Evolutionary conservation across 768 basidiomycete genomes (phyloP), one percentile per base, ranked within the genome.

Genomic region (Trametes coccinea): DNA sequence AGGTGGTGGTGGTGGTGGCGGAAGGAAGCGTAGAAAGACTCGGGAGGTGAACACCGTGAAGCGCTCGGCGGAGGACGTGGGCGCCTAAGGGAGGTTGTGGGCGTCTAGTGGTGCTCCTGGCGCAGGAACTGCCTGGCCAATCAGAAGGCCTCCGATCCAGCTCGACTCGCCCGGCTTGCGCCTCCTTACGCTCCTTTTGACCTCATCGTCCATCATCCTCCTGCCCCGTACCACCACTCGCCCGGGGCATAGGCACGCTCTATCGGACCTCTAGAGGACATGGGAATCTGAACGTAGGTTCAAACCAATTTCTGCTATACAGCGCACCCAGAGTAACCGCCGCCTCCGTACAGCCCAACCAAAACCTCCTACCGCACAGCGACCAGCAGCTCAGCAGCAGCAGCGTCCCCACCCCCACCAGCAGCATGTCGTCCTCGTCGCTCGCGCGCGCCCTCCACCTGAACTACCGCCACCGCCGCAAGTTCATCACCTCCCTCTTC

Each of bases 401-500:
- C 56, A 48, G 47, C 77, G n/a, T n/a, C n/a, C n/a, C n/a, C n/a
- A n/a, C n/a, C n/a, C n/a, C n/a, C n/a, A n/a, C n/a, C n/a, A 75
- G 54, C 75, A 86, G 77, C 74, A 89, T 88, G 8, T 8, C 13
- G 2, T 43, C 7, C 41, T n/a, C 11, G 61, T 69, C 81, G 75
- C 76, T 81, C 62, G 67, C 82, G 69, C 81, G 81, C 81, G 74
- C 80, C 54, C 64, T 88, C 66, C 85, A 85, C 64, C 76, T 87
- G 65, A 83, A 82, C 62, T 69, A 71, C 61, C 76, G 71, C 61
- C 84, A 84, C 72, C 84, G 84, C 53, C 90, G 91, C 71, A 83
- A 83, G 66, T 81, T 92, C 76, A 79, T 92, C 63, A 86, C 92
- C 7, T 83, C 88, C 37, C 85, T 93, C 65, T 94, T 94, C 72